phyloP scores from a whole-genome alignment of 2,329 filamentous ascomycete species.

The Pyrenochaeta sp. region DNA sequence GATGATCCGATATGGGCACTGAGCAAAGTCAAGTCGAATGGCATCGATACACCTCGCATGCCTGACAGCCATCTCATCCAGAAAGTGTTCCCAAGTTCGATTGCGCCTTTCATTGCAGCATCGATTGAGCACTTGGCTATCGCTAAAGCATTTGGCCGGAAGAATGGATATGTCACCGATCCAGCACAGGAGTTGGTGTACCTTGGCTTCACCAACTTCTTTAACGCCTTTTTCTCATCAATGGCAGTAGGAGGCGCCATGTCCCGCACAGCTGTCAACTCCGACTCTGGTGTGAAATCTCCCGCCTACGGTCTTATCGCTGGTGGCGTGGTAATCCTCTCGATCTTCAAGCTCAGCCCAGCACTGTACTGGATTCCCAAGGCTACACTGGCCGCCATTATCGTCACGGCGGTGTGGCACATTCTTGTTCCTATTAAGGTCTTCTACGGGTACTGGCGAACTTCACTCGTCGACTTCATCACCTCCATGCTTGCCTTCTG shows the following conservation, averaged over 20 bases:
- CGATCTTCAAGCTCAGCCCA: conserved; percentile 68
- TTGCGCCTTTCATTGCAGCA: conserved; percentile 69
- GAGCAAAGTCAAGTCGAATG: conserved; percentile 64
- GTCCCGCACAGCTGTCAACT: conserved; percentile 73
- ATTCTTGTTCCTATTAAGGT: conserved; percentile 66
- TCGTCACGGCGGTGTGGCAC: conserved; percentile 71
- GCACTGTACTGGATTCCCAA: conserved; percentile 75
- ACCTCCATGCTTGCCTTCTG: conserved; percentile 71
- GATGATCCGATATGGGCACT: conserved; percentile 65
- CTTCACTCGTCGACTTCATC: conserved; percentile 70
- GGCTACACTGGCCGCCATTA: conserved; percentile 70
- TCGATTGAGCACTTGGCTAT: conserved; percentile 71
- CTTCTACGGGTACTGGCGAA: conserved; percentile 71
- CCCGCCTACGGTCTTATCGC: conserved; percentile 69
- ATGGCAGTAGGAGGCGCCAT: conserved; percentile 74
- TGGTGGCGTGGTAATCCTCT: conserved; percentile 67
- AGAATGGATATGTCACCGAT: conserved; percentile 70
- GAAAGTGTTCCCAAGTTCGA: conserved; percentile 62
- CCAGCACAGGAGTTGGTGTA: conserved; percentile 72
- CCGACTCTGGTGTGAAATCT: conserved; percentile 68
- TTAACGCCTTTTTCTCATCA: conserved; percentile 70
- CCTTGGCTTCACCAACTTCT: conserved; percentile 68
- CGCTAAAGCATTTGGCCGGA: conserved; percentile 68
- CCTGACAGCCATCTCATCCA: conserved; percentile 60
- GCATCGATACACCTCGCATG: conserved; percentile 61